These are phyloP conservation scores for Neurospora tetraspora DNA, from an alignment of 495 filamentous ascomycete species.

Conservation along the genomic window DNA sequence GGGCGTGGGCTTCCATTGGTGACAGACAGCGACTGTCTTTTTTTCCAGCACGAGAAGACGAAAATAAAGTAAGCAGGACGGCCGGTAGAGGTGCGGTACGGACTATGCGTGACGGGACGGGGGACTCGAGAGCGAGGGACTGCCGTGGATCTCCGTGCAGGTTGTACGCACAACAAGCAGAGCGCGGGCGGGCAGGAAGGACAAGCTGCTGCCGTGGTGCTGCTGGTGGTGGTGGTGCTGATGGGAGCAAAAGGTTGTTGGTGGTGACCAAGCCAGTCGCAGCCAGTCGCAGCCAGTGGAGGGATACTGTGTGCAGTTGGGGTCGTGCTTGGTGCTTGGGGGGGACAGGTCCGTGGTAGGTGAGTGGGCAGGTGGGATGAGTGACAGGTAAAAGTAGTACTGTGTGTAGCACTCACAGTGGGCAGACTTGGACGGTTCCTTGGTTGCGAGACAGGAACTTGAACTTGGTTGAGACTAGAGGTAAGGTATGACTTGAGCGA, in stretches of 20 bases:
- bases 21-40: not conserved
- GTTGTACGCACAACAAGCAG: not conserved
- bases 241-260: not conserved
- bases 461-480: not conserved
- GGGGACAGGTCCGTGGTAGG: not conserved
- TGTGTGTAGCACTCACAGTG: not conserved
- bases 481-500: not conserved
- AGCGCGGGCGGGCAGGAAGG: not conserved
- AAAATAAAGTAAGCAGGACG: not conserved
- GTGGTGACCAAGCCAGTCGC: not conserved
- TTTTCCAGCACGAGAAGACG: not conserved
- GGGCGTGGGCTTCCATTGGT: constrained; percentile 15
- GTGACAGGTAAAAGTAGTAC: not conserved
- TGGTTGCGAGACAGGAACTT: not conserved
- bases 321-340: not conserved
- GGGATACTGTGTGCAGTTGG: not conserved
- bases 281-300: not conserved
- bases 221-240: not conserved
- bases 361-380: not conserved
- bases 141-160: not conserved
- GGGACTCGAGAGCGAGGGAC: not conserved
- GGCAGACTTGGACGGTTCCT: not conserved
- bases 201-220: not conserved
- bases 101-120: not conserved
- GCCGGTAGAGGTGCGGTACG: not conserved